Percentiles rank a stretch among this genome's conserved stretches.
Evolutionary conservation across 805 yeast species (phyloP).

Genomic region (Tetrapisispora nanseiensis): DNA sequence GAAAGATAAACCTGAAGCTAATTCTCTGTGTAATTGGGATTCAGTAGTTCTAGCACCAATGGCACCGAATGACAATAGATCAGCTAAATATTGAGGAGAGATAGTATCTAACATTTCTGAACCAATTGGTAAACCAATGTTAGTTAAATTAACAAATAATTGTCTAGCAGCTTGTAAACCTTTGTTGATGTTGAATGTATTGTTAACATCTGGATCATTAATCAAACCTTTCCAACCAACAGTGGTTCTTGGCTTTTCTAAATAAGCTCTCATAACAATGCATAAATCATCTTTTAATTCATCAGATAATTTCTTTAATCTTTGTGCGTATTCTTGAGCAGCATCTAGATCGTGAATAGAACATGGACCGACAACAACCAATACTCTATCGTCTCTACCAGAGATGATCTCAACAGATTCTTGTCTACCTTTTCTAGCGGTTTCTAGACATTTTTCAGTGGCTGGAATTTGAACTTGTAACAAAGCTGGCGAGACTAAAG

Average conservation of each 20-base stretch:
- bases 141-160: slow-evolving; percentile 67
- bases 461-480: slow-evolving; percentile 80
- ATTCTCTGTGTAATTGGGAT: slow-evolving; percentile 93
- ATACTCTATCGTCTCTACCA: slow-evolving; percentile 70
- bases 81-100: slow-evolving; percentile 90
- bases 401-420: slow-evolving; percentile 61
- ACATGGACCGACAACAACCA: slow-evolving; percentile 92
- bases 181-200: slow-evolving; percentile 86
- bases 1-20: slow-evolving; percentile 93
- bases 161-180: slow-evolving; percentile 85
- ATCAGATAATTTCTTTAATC: slow-evolving; percentile 49
- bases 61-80: slow-evolving; percentile 91
- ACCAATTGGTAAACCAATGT: slow-evolving; percentile 80
- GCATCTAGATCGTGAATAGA: slow-evolving; percentile 91
- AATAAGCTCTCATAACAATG: slow-evolving; percentile 93
- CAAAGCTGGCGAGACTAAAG: slow-evolving; percentile 89
- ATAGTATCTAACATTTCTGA: slow-evolving; percentile 97
- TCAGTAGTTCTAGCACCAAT: slow-evolving; percentile 99
- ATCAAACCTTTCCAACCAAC: slow-evolving; percentile 99
- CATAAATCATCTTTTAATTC: slow-evolving; percentile 64
- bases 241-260: slow-evolving; percentile 96
- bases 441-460: slow-evolving; percentile 46
- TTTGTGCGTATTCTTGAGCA: slow-evolving; percentile 77
- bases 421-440: slow-evolving; percentile 66
- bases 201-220: slow-evolving; percentile 94